Evolutionary conservation across 805 yeast species (phyloP).

Genomic region (Candida dendrica): DNA sequence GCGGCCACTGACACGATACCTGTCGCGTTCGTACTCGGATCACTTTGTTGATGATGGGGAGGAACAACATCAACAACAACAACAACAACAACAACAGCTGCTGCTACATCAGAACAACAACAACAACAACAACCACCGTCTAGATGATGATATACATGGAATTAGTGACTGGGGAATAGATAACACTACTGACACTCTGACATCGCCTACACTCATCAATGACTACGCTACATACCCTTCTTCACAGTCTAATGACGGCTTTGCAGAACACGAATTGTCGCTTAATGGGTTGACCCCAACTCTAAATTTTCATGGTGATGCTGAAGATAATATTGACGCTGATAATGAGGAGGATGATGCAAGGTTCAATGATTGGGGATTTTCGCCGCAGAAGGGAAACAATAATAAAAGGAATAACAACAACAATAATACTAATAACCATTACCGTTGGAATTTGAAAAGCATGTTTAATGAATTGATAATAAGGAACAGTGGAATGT

Average conservation of each 20-base stretch:
- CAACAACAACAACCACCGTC: no score
- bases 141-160: constrained; percentile 2
- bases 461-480: constrained; percentile 6
- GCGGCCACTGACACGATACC: neutral
- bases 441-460: constrained; percentile 7
- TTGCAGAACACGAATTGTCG: neutral
- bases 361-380: constrained; percentile 12
- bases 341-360: neutral
- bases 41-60: neutral
- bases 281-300: neutral
- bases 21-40: neutral
- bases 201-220: constrained; percentile 21
- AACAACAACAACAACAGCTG: no score
- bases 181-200: constrained; percentile 6
- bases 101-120: no score
- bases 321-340: neutral
- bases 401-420: constrained; percentile 2
- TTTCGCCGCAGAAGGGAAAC: constrained; percentile 6
- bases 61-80: no score
- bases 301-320: neutral
- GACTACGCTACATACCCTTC: constrained; percentile 3
- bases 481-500: constrained; percentile 1
- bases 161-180: constrained; percentile 23
- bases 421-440: no score
- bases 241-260: neutral